Percentiles rank a stretch among this genome's conserved stretches.
Conservation (phyloP, 768 basidiomycete genomes). For the Termitomyces sp. region DNA sequence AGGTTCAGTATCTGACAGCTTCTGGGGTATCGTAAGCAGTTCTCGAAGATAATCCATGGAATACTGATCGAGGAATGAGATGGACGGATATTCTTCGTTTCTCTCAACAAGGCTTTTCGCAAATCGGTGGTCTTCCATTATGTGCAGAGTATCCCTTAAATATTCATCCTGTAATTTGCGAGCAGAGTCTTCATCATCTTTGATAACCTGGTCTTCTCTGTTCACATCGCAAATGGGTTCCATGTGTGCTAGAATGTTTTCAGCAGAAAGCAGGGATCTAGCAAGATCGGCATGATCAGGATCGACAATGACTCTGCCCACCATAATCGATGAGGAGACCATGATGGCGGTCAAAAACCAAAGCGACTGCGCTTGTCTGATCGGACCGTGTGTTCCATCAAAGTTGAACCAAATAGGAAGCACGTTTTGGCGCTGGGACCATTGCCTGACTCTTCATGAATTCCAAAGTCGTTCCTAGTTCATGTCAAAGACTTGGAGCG, state of each 20-base stretch:
- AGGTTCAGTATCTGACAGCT: background rate
- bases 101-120: conserved; percentile 42
- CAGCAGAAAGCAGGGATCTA: conserved; percentile 35
- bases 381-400: background rate
- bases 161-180: conserved; percentile 37
- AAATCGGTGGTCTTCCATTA: conserved; percentile 33
- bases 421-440: background rate
- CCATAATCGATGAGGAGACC: conserved; percentile 4
- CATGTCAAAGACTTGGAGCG: background rate
- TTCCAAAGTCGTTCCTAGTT: no score
- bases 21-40: conserved; percentile 31
- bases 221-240: conserved; percentile 31
- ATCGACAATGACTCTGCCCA: conserved; percentile 11
- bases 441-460: no score
- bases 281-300: conserved; percentile 27
- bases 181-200: conserved; percentile 34
- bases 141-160: conserved; percentile 22
- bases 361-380: background rate
- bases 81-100: conserved; percentile 28
- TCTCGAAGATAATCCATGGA: conserved; percentile 39
- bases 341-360: conserved; percentile 1
- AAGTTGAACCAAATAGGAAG: background rate
- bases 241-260: conserved; percentile 40
- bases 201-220: conserved; percentile 30
- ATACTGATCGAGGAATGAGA: conserved; percentile 30